phyloP scores from a whole-genome alignment of 345 rosid genomes.

The Lenwebbia sp. region DNA sequence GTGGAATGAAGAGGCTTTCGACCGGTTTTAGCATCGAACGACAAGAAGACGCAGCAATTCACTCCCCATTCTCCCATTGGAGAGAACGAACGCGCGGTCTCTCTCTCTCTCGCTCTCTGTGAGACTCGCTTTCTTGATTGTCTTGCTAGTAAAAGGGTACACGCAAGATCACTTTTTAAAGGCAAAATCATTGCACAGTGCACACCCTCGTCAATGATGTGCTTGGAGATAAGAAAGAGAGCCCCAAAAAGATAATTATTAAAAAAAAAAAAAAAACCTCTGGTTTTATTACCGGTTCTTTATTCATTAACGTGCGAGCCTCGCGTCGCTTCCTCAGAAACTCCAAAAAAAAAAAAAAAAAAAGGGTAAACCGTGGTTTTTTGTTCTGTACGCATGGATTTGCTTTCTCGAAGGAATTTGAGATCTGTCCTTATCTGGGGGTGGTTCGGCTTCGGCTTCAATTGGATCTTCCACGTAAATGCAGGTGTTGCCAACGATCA shows the following conservation, averaged over 20 bases:
- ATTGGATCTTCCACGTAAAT: neutral
- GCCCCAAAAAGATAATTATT: neutral
- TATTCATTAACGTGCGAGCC: neutral
- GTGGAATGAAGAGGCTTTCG: conserved; percentile 2
- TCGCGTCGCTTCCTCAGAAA: neutral
- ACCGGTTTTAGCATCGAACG: conserved; percentile 10
- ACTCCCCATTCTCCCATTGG: conserved; percentile 6
- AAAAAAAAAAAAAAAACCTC: neutral
- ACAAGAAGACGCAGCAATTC: conserved; percentile 6
- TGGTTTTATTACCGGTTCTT: neutral
- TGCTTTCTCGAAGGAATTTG: neutral
- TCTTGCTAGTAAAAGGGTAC: neutral
- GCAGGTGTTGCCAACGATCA: neutral
- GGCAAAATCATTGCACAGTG: neutral
- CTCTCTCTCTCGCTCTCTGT: neutral
- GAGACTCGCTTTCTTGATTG: neutral
- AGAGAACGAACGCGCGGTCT: neutral
- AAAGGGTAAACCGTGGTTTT: neutral
- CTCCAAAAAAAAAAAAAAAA: neutral
- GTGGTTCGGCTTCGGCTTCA: neutral
- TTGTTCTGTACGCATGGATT: neutral
- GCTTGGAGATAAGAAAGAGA: neutral
- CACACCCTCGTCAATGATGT: neutral
- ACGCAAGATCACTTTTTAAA: neutral
- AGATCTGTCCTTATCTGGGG: neutral